A percentile compares a stretch with the other conserved stretches of the same genome.
These are phyloP conservation scores for Puccinia hordei DNA, from an alignment of 1,284 basidiomycete genomes.

Conservation along the genomic window DNA sequence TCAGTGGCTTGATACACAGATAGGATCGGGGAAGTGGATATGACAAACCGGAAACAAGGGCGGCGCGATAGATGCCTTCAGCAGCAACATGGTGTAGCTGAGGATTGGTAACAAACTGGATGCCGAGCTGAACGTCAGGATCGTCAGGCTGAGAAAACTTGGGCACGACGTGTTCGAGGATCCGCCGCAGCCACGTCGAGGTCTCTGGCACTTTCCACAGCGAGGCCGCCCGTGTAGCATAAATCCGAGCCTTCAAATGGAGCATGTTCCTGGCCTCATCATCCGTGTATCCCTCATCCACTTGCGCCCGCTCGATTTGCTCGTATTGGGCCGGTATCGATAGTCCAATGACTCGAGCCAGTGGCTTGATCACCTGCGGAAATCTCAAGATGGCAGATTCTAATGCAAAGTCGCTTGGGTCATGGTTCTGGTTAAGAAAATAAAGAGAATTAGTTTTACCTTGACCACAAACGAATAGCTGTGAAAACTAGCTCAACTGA, in stretches of 20 bases:
- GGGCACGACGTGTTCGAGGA: constrained; percentile 25
- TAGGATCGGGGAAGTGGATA: neutral
- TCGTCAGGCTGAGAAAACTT: constrained; percentile 50
- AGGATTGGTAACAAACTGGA: constrained; percentile 51
- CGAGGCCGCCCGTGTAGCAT: constrained; percentile 72
- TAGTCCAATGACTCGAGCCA: constrained; percentile 80
- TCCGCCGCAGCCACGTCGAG: constrained; percentile 69
- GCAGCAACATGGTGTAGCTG: constrained; percentile 53
- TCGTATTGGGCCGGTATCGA: constrained; percentile 67
- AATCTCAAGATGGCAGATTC: constrained; percentile 73
- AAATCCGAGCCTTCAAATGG: constrained; percentile 77
- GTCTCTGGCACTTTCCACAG: constrained; percentile 76
- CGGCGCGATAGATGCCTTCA: constrained; percentile 52
- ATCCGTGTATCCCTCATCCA: constrained; percentile 66
- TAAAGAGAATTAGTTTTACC: neutral
- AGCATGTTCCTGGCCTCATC: constrained; percentile 55
- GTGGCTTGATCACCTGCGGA: constrained; percentile 74
- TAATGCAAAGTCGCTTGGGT: constrained; percentile 69
- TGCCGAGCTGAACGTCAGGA: constrained; percentile 53
- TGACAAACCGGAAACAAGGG: constrained; percentile 7
- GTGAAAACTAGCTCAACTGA: neutral
- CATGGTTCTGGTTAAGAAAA: constrained; percentile 62
- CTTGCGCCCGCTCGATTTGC: constrained; percentile 65
- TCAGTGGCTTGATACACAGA: neutral
- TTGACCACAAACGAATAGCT: neutral